Evolutionary conservation across 495 filamentous ascomycete genomes (phyloP), one percentile per base, ranked within the genome.

Genomic region (Penicillium diatomitis): DNA sequence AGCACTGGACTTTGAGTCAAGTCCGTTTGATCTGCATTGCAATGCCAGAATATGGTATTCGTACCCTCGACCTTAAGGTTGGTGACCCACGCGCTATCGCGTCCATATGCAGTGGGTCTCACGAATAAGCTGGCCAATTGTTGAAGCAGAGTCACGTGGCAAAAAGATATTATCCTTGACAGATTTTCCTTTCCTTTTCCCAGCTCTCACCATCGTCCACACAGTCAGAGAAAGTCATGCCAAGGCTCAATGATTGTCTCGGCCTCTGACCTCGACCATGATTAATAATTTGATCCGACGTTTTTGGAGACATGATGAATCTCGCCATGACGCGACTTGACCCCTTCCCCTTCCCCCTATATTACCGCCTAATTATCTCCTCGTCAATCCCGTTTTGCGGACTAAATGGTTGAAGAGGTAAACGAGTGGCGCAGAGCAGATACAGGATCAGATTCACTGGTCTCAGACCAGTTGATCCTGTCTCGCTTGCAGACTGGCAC

Each of bases 401-500:
- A 62, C 30, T 42, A 49, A 12, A 70, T 75, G 73, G 65, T 74
- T 73, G 72, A 56, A 58, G 69, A 67, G 72, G 69, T 77, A 77
- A 69, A 75, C 69, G 64, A 60, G 54, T 72, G 64, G 74, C 74
- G 70, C 54, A 77, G 54, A 75, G 56, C 54, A 72, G 52, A 37
- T 38, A 46, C 61, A 67, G 50, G 44, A 32, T 40, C 43, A 50
- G 42, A 11, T 5, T n/a, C 4, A 45, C 53, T 56, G 65, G 60
- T 60, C 49, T 47, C 34, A 4, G 42, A 59, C 51, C 61, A 51
- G 50, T 42, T 53, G 43, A 45, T 55, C 58, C 53, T 66, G 61
- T 65, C 74, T 76, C 64, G 55, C 72, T 72, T 74, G 74, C 74
- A 77, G 73, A 76, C 72, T 67, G 64, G 60, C 64, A 54, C 66